These are phyloP conservation scores for Diplodia intermedia DNA, from an alignment of 2,329 filamentous ascomycete genomes.

Conservation along the genomic window DNA sequence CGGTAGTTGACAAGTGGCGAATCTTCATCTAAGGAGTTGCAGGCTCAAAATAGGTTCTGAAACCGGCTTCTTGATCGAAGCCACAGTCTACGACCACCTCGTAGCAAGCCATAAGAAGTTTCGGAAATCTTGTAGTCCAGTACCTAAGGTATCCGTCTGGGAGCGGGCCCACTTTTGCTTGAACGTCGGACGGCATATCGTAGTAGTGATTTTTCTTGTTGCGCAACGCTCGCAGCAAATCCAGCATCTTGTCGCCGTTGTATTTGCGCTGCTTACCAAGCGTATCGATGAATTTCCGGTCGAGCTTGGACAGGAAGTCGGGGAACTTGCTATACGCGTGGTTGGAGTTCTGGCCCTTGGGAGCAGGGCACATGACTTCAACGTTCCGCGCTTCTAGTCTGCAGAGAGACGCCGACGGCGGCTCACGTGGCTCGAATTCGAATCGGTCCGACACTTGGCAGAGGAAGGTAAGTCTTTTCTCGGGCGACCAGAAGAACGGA, in stretches of 20 bases:
- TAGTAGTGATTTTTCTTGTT: slow-evolving; percentile 99
- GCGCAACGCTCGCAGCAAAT: slow-evolving; percentile 83
- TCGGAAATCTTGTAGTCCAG: slow-evolving; percentile 82
- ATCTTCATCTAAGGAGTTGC: background rate
- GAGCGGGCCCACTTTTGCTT: slow-evolving; percentile 72
- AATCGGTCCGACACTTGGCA: slow-evolving; percentile 97
- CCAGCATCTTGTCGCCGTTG: slow-evolving; percentile 80
- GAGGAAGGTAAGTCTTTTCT: slow-evolving; percentile 89
- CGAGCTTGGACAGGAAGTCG: slow-evolving; percentile 80
- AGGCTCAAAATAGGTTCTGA: slow-evolving; percentile 71
- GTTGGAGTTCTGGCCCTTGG: slow-evolving; percentile 42
- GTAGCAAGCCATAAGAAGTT: slow-evolving; percentile 79
- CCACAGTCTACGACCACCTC: slow-evolving; percentile 72
- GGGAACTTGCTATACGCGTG: slow-evolving; percentile 63
- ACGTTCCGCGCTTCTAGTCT: slow-evolving; percentile 61
- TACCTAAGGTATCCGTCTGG: slow-evolving; percentile 84
- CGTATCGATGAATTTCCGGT: slow-evolving; percentile 83
- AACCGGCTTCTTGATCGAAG: slow-evolving; percentile 69
- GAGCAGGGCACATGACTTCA: slow-evolving; percentile 47
- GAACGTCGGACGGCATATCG: slow-evolving; percentile 86
- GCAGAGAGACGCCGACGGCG: slow-evolving; percentile 71
- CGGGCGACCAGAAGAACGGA: slow-evolving; percentile 94
- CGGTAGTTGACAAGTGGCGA: background rate
- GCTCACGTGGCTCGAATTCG: slow-evolving; percentile 87
- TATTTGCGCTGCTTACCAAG: slow-evolving; percentile 96